A percentile compares a stretch with the other conserved stretches of the same genome.
Conservation (phyloP, 2,329 filamentous ascomycete species). For the Monascus ruber region DNA sequence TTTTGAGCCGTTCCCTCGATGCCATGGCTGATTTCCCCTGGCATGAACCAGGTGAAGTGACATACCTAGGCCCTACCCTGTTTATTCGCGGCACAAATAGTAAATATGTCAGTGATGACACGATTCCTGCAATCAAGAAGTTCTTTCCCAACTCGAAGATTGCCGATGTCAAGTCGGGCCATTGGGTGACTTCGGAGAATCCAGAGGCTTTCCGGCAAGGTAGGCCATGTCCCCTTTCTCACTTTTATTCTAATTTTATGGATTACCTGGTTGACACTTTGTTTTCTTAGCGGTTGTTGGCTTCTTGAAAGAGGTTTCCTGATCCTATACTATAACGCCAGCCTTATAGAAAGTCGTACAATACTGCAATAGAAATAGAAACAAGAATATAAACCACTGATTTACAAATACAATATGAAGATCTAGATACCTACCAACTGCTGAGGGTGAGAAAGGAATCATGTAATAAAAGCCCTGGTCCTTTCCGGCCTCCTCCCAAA, state of each 20-base stretch:
- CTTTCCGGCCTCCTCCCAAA: too few species aligned
- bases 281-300: constrained; percentile 19
- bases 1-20: constrained; percentile 55
- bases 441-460: too few species aligned
- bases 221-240: constrained; percentile 6
- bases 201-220: constrained; percentile 32
- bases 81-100: constrained; percentile 49
- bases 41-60: constrained; percentile 53
- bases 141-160: constrained; percentile 33
- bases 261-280: constrained; percentile 1
- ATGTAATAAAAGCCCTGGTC: too few species aligned
- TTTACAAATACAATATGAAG: too few species aligned
- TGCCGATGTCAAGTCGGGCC: constrained; percentile 30
- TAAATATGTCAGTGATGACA: constrained; percentile 29
- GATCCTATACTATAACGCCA: neutral
- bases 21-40: constrained; percentile 85
- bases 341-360: too few species aligned
- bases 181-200: constrained; percentile 36
- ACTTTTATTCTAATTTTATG: neutral
- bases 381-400: too few species aligned
- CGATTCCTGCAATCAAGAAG: constrained; percentile 27
- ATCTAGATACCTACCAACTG: too few species aligned
- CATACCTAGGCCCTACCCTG: constrained; percentile 67
- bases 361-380: too few species aligned
- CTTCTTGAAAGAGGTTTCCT: constrained; percentile 17